These are phyloP conservation scores for Quercus variabilis DNA, from an alignment of 306 rosid species.

Conservation along the genomic window DNA sequence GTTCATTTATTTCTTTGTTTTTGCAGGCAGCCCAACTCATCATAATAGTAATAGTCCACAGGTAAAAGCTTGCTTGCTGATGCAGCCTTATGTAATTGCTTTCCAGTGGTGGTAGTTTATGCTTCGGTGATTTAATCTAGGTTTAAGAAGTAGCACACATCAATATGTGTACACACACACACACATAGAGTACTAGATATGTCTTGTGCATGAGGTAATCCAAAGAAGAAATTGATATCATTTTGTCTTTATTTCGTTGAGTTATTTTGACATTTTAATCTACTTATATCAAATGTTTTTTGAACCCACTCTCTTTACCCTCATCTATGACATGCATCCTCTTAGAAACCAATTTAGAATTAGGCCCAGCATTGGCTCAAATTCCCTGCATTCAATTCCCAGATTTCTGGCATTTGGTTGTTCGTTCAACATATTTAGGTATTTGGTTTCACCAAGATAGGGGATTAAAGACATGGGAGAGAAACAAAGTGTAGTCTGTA, in stretches of 20 bases:
- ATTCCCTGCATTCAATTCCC: neutral
- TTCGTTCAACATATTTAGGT: neutral
- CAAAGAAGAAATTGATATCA: neutral
- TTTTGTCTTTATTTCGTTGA: neutral
- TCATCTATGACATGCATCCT: neutral
- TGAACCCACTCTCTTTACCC: neutral
- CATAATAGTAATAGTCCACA: slow-evolving; percentile 53
- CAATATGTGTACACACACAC: neutral
- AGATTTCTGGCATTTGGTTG: neutral
- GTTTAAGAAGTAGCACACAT: neutral
- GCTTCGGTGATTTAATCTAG: slow-evolving; percentile 7
- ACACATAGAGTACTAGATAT: neutral
- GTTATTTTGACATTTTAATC: neutral
- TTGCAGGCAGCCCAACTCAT: slow-evolving; percentile 52
- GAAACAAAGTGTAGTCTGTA: too few species aligned
- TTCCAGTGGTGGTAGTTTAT: slow-evolving; percentile 17
- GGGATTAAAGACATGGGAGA: neutral
- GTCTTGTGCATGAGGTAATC: neutral
- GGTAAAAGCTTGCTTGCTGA: slow-evolving; percentile 49
- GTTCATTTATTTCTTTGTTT: neutral
- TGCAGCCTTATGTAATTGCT: slow-evolving; percentile 3
- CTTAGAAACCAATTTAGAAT: neutral
- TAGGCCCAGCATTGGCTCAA: neutral
- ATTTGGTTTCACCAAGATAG: neutral
- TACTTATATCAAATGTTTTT: neutral